These are phyloP conservation scores for Metarhizium humberi DNA, from an alignment of 2,329 filamentous ascomycete species.

Conservation along the genomic window DNA sequence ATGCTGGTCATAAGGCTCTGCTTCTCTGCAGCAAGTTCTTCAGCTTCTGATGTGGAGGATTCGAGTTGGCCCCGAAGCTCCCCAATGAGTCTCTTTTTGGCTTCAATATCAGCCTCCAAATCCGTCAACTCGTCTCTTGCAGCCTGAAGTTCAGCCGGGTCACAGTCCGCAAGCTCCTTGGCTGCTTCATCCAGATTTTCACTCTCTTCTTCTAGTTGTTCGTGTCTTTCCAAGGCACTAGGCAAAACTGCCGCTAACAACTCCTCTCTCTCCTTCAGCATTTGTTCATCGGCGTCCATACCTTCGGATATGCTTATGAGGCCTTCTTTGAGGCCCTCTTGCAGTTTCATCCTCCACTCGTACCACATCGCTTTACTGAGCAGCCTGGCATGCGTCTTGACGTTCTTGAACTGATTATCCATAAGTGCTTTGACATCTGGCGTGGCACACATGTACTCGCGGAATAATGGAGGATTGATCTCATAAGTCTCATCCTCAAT, in stretches of 20 bases:
- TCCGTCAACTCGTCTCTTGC: constrained; percentile 59
- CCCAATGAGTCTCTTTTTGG: constrained; percentile 58
- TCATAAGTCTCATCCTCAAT: constrained; percentile 84
- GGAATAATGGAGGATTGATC: constrained; percentile 85
- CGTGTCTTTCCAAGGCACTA: constrained; percentile 48
- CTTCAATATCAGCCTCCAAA: constrained; percentile 58
- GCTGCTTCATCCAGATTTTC: constrained; percentile 62
- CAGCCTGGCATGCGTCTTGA: constrained; percentile 84
- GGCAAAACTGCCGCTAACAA: constrained; percentile 62
- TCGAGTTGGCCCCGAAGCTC: constrained; percentile 57
- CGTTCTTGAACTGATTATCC: constrained; percentile 96
- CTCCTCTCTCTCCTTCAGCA: constrained; percentile 58
- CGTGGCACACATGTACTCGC: constrained; percentile 79
- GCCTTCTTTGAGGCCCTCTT: constrained; percentile 70
- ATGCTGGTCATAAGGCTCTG: constrained; percentile 64
- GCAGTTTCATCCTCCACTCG: constrained; percentile 87
- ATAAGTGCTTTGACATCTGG: constrained; percentile 77
- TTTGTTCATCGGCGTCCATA: constrained; percentile 63
- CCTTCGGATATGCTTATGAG: constrained; percentile 66
- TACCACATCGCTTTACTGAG: constrained; percentile 97
- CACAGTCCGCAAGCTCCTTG: constrained; percentile 66
- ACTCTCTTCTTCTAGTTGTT: constrained; percentile 53
- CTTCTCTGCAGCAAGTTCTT: constrained; percentile 56
- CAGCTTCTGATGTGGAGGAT: constrained; percentile 56
- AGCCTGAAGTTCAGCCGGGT: constrained; percentile 67